Conservation (phyloP, 1,284 basidiomycete genomes). For the Agroathelia rolfsii region DNA sequence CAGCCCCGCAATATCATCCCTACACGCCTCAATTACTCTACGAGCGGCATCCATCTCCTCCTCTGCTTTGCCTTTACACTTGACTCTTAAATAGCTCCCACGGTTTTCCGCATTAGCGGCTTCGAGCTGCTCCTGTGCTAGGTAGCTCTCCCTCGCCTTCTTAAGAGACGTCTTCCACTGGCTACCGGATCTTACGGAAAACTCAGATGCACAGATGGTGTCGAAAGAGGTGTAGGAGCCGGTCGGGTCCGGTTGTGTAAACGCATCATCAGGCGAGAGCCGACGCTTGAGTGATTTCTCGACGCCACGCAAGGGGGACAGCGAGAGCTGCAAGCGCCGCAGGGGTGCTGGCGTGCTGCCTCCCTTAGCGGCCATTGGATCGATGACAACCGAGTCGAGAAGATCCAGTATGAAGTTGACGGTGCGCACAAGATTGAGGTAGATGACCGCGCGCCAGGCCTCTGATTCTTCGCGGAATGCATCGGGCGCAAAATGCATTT, state of each 20-base stretch:
- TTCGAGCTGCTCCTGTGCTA: no score
- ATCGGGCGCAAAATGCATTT: conserved; percentile 48
- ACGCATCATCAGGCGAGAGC: conserved; percentile 27
- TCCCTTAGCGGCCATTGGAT: no score
- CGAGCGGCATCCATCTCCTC: conserved; percentile 32
- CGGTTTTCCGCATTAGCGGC: no score
- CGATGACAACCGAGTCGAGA: no score
- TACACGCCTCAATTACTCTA: conserved; percentile 42
- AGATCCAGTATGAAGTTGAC: conserved; percentile 46
- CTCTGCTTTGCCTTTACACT: not conserved
- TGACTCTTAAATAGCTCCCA: no score
- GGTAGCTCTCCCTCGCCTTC: conserved; percentile 20
- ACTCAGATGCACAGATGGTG: conserved; percentile 37
- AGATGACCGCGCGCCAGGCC: conserved; percentile 52
- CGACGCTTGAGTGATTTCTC: conserved; percentile 36
- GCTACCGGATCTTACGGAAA: conserved; percentile 35
- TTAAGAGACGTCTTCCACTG: conserved; percentile 37
- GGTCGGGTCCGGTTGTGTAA: no score
- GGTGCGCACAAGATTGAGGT: conserved; percentile 52
- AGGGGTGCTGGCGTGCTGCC: no score
- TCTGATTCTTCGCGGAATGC: conserved; percentile 46
- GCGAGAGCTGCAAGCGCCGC: conserved; percentile 37
- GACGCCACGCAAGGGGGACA: conserved; percentile 47
- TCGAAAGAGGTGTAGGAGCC: conserved; percentile 11
- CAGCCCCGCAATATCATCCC: conserved; percentile 41